A percentile compares a stretch with the other conserved stretches of the same genome.
phyloP scores from a whole-genome alignment of 805 yeast genomes.

The Candida odintsovae region DNA sequence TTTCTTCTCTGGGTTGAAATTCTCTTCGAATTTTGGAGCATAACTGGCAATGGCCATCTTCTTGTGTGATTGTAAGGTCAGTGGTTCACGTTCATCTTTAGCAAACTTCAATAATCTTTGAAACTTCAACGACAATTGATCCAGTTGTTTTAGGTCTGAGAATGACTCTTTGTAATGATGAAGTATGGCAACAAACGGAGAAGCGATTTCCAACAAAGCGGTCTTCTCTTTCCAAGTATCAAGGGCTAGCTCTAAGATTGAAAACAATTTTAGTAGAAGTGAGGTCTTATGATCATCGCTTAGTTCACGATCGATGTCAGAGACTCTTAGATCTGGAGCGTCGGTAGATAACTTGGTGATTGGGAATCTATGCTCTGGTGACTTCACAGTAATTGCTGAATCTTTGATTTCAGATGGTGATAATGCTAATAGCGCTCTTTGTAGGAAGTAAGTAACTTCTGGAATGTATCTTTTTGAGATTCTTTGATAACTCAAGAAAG shows the following conservation, averaged over 20 bases:
- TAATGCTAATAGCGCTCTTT: conserved; percentile 41
- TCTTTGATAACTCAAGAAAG: conserved; percentile 67
- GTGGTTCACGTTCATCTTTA: conserved; percentile 52
- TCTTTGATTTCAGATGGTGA: conserved; percentile 29
- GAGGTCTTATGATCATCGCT: conserved; percentile 20
- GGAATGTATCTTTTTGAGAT: conserved; percentile 79
- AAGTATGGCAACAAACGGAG: conserved; percentile 41
- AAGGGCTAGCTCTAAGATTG: conserved; percentile 26
- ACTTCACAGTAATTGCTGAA: conserved; percentile 6
- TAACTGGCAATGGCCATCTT: conserved; percentile 79
- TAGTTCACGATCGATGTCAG: conserved; percentile 25
- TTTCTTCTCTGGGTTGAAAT: conserved; percentile 92
- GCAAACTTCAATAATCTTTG: conserved; percentile 44
- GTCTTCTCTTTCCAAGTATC: conserved; percentile 57
- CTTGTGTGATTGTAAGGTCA: conserved; percentile 75
- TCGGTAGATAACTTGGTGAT: conserved; percentile 1
- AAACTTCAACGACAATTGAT: conserved; percentile 37
- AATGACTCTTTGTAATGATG: conserved; percentile 33
- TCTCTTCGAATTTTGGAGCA: conserved; percentile 92
- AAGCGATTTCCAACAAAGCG: conserved; percentile 54
- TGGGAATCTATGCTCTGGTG: conserved; percentile 22
- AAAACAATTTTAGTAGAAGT: conserved; percentile 24
- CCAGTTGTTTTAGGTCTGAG: conserved; percentile 28
- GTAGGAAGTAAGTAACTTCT: conserved; percentile 59
- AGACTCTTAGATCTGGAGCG: conserved; percentile 10